Conservation (phyloP, 148 eudicot species). For the Heliosperma pusillum region DNA sequence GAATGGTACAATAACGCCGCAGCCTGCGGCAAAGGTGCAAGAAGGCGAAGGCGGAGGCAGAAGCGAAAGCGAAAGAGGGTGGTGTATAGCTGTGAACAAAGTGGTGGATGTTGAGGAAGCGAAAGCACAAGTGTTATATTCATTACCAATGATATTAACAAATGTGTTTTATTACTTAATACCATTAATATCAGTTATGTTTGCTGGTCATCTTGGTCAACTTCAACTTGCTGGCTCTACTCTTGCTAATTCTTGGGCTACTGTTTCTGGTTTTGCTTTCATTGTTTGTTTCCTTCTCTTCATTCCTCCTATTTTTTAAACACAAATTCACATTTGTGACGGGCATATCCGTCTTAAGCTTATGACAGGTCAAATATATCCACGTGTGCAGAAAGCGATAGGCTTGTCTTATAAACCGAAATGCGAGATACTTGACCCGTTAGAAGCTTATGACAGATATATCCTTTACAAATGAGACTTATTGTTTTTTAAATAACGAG, state of each 20-base stretch:
- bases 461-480: too few species aligned
- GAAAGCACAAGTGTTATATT: slow-evolving; percentile 42
- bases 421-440: too few species aligned
- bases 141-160: slow-evolving; percentile 68
- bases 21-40: not conserved
- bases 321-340: too few species aligned
- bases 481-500: too few species aligned
- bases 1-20: not conserved
- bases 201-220: slow-evolving; percentile 78
- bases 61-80: too few species aligned
- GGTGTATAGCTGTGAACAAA: not conserved
- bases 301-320: not conserved
- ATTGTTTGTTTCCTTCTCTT: slow-evolving; percentile 36
- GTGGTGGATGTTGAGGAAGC: slow-evolving; percentile 51
- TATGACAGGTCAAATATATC: too few species aligned
- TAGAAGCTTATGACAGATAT: too few species aligned
- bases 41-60: too few species aligned
- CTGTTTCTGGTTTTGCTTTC: slow-evolving; percentile 63
- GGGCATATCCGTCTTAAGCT: too few species aligned
- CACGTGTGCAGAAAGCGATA: too few species aligned
- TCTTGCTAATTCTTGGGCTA: slow-evolving; percentile 78
- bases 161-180: slow-evolving; percentile 50
- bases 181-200: slow-evolving; percentile 65
- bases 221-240: slow-evolving; percentile 63
- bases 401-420: too few species aligned